Base-by-base conservation (phyloP, 768 basidiomycete genomes). In the Coprinellus aureogranulatus region DNA sequence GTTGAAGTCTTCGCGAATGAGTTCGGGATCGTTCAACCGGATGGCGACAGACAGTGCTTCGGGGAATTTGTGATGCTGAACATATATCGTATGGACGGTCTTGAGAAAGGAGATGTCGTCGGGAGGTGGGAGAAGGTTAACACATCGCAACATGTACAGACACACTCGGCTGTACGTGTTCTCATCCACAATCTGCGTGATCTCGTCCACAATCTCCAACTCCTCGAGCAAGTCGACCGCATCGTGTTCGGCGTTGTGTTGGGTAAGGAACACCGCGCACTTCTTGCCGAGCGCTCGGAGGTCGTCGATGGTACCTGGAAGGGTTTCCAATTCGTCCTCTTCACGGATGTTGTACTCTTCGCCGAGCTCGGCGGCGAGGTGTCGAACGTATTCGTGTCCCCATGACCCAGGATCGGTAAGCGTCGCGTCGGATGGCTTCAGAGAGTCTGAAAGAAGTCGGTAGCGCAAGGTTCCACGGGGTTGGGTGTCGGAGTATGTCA, bases 401-500 rank as follows among this genome's bases (percentile, higher is more conserved):
- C 97, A 99, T 30, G 87, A 82, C n/a, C 96, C 95, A 0, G 97
- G 95, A 62, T 94, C 92, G 2, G 89, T 81, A 22, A 91, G 82
- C 2, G 85, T 83, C 2, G 89, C 83, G 40, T 84, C 78, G 18
- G 81, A 66, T 31, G 87, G 84, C 45, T 84, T 82, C 49, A 89
- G 77, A 18, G 88, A 83, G 9, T 86, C 84, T 6, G 92, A 89
- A 34, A 94, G 80, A 22, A 98, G 83, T 47, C 95, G 90, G 75
- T 97, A 98, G 61, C 87, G 85, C 27, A 99, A 86, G 2, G 97
- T 99, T 56, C 96, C 96, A 49, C 97, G 88, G 40, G 94, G 93
- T 75, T 97, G 88, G 18, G 93, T 95, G 74, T 99, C 97, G 9
- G 95, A 98, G 70, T 98, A 98, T 6, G 97, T 99, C 97, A 99